Conservation (phyloP, 352 stramenopile species). For the Globisporangium middletonii region DNA sequence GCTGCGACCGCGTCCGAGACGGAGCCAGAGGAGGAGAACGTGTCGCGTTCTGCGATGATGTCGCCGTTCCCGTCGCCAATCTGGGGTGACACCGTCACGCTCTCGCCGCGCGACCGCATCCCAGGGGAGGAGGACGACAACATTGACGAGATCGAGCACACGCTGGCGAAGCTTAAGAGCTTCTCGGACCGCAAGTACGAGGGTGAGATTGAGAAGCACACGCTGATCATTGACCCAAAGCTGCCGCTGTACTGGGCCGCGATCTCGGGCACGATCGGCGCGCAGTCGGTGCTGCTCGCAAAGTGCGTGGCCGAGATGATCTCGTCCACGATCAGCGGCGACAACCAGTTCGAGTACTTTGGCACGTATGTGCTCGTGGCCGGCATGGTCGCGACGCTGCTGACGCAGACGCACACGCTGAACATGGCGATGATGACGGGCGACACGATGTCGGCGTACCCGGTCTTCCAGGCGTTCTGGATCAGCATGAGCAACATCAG, state of each 20-base stretch:
- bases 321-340: conserved; percentile 65
- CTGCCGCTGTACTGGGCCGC: conserved; percentile 83
- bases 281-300: conserved; percentile 75
- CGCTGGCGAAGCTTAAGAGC: conserved; percentile 37
- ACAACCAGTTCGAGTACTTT: conserved; percentile 86
- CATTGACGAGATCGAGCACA: conserved; percentile 44
- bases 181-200: conserved; percentile 44
- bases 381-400: conserved; percentile 64
- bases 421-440: conserved; percentile 83
- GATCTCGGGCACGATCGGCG: conserved; percentile 79
- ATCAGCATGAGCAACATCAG: conserved; percentile 87
- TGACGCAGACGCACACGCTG: conserved; percentile 82
- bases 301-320: conserved; percentile 86
- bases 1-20: neutral
- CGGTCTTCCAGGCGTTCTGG: conserved; percentile 86
- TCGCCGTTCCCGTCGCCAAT: conserved; percentile 78
- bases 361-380: conserved; percentile 76
- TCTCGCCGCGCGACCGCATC: conserved; percentile 31
- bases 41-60: conserved; percentile 50
- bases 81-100: conserved; percentile 41
- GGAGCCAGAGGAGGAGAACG: conserved; percentile 24
- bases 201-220: conserved; percentile 77
- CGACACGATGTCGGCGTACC: conserved; percentile 83
- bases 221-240: conserved; percentile 81
- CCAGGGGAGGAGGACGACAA: conserved; percentile 48